Conservation (phyloP, 345 rosid species). For the rapeseed (Brassica napus) region Da-Ae NC_063434.1:30081001-30081500, state of each 20-base stretch:
- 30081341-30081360: not conserved
- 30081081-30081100: not conserved
- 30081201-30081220: not conserved
- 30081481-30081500: not conserved
- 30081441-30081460: not conserved
- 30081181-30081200: not conserved
- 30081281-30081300: not conserved
- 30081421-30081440: not conserved
- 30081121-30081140: not conserved
- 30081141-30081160: not conserved
- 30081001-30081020: not conserved
- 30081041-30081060: not conserved
- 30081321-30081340: not conserved
- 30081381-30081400: not conserved
- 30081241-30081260: not conserved
- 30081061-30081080: not conserved
- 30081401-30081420: not conserved
- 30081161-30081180: conserved; percentile 27
- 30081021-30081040: not conserved
- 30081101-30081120: not conserved
- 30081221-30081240: not conserved
- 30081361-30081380: not conserved
- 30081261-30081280: not conserved
- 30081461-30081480: not conserved
- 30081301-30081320: not conserved